phyloP scores from a whole-genome alignment of 345 rosid genomes.

The Eutrema heterophyllum region DNA sequence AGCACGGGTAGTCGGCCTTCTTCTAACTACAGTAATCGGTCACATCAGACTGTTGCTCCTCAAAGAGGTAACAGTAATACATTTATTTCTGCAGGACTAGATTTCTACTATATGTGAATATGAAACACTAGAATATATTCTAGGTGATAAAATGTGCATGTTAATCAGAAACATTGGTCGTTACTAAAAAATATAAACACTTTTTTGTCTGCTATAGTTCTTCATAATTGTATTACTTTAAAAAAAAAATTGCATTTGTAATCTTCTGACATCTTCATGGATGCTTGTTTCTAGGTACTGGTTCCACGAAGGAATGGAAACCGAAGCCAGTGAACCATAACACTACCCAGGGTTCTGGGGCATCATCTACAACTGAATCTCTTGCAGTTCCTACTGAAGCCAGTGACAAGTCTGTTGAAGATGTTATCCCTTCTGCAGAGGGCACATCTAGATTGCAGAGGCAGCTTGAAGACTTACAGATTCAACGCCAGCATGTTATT shows the following conservation, averaged over 20 bases:
- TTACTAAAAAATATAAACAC: background rate
- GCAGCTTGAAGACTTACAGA: conserved; percentile 65
- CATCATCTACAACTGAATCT: conserved; percentile 43
- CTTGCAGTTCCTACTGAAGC: conserved; percentile 44
- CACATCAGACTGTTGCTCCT: conserved; percentile 55
- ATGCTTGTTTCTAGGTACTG: conserved; percentile 40
- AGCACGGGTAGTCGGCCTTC: conserved; percentile 69
- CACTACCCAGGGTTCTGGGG: conserved; percentile 47
- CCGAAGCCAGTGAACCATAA: conserved; percentile 63
- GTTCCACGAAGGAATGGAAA: conserved; percentile 82
- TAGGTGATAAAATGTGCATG: background rate
- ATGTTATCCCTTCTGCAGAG: conserved; percentile 50
- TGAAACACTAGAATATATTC: background rate
- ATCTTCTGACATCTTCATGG: conserved; percentile 12
- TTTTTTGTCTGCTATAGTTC: background rate
- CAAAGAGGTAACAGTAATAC: conserved; percentile 52
- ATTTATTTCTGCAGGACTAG: background rate
- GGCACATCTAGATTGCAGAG: conserved; percentile 58
- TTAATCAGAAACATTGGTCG: background rate
- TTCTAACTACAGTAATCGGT: conserved; percentile 64
- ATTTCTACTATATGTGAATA: conserved; percentile 1
- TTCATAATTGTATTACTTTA: conserved; percentile 8
- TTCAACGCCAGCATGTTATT: conserved; percentile 88
- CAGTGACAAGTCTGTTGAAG: conserved; percentile 36
- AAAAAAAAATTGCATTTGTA: background rate